Evolutionary conservation across 176 grass and related monocot species (phyloP), one percentile per base, ranked within the genome.

Genomic region (Juncus effusus): DNA sequence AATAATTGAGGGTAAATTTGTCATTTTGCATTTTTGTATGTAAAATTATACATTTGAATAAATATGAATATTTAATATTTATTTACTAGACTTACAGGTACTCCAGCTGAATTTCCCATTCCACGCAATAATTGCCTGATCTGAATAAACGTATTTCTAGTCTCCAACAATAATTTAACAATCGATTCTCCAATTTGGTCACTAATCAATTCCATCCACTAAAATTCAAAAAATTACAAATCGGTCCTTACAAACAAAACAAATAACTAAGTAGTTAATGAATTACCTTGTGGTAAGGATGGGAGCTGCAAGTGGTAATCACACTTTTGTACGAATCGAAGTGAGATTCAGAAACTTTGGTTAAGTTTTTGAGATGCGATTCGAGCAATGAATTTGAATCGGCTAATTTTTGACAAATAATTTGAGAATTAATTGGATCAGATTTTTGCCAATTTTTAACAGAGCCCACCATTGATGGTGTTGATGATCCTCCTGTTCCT

Each of bases 381-480:
- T 97, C 94, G 38, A 92, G 82, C 52, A 73, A 51, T 16, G 82
- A 84, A 77, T 97, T 97, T 9, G 80, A 84, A 61, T 73, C 72
- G 7, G 67, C 80, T 60, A 97, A 79, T 53, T 84, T 89, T 60
- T 59, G 76, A 80, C 82, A 97, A 62, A 76, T 92, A 75, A 86
- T 82, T 80, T 56, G 79, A 62, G 88, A 86, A 84, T 84, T 92
- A 65, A 85, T 81, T 65, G 85, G 88, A 39, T 89, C 85, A 53
- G 78, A 82, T 11, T 92, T 97, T 38, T 89, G 85, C 88, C 94
- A 97, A 44, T 73, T 65, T 68, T 83, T 97, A 71, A 97, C 94
- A 62, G 88, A 82, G 42, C 94, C 94, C 49, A 92, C 94, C 85
- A 97, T 86, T 42, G 94, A 92, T 59, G 94, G 94, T 47, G 94